Conservation (phyloP, 2,329 filamentous ascomycete genomes). For the Verticillium nonalfalfae region DNA sequence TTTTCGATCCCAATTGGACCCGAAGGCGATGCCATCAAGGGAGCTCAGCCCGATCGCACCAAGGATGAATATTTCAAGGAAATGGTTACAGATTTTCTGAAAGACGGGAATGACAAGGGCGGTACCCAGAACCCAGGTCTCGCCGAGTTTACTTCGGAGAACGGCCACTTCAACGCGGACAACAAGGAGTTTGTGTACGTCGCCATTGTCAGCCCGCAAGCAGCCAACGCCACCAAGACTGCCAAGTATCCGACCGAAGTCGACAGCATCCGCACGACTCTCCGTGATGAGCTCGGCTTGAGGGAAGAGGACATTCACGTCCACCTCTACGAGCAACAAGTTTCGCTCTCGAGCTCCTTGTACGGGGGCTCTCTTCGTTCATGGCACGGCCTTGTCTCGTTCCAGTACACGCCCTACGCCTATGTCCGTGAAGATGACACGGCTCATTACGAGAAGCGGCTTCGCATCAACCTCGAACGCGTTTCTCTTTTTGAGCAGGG, state of each 20-base stretch:
- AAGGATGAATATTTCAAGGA: not conserved
- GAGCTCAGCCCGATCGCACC: not conserved
- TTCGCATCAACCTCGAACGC: constrained; percentile 6
- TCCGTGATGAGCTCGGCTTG: not conserved
- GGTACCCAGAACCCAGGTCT: not conserved
- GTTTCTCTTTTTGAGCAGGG: constrained; percentile 19
- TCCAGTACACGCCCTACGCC: constrained; percentile 6
- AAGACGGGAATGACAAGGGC: not conserved
- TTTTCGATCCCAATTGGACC: not conserved
- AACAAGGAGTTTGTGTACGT: not conserved
- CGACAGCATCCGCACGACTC: not conserved
- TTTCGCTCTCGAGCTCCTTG: not conserved
- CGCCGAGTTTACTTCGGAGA: not conserved
- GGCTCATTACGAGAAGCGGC: not conserved
- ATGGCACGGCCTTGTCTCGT: constrained; percentile 2
- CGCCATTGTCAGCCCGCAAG: not conserved
- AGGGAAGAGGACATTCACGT: not conserved
- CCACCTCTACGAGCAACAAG: not conserved
- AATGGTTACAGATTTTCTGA: not conserved
- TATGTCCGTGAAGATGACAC: not conserved
- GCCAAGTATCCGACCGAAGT: not conserved
- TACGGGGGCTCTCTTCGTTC: not conserved
- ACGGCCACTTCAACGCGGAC: not conserved
- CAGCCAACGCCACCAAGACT: not conserved
- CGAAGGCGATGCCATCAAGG: not conserved